phyloP scores from a whole-genome alignment of 2,329 filamentous ascomycete genomes.

The Sarocladium kiliense region DNA sequence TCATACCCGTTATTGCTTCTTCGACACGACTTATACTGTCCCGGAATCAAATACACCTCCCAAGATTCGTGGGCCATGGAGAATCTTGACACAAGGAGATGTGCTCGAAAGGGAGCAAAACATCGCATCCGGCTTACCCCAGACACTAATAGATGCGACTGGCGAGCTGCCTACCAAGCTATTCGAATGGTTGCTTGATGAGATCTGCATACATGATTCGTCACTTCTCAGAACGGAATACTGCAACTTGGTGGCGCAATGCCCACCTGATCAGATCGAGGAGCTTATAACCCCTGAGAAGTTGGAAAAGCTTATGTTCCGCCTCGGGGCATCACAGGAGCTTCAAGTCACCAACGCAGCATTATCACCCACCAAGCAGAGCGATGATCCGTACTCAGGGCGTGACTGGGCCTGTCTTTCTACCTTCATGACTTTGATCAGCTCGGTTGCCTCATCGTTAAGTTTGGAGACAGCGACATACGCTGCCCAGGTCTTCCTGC shows the following conservation, averaged over 20 bases:
- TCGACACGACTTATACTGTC: constrained; percentile 29
- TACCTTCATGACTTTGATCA: constrained; percentile 38
- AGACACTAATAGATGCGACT: constrained; percentile 36
- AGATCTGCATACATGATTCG: constrained; percentile 51
- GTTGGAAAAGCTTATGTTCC: constrained; percentile 49
- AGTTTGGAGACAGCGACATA: constrained; percentile 30
- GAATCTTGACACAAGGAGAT: constrained; percentile 40
- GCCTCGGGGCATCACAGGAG: constrained; percentile 51
- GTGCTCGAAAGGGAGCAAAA: constrained; percentile 46
- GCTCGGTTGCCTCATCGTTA: constrained; percentile 24
- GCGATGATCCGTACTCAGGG: constrained; percentile 24
- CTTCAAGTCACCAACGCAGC: constrained; percentile 25
- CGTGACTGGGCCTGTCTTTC: constrained; percentile 42
- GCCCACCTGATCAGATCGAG: constrained; percentile 33
- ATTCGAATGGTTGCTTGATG: constrained; percentile 60
- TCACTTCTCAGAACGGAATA: constrained; percentile 57
- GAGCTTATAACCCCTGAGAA: constrained; percentile 39
- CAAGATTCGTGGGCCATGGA: constrained; percentile 37
- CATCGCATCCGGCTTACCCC: constrained; percentile 58
- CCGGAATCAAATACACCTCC: constrained; percentile 21
- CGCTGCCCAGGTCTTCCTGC: constrained; percentile 43
- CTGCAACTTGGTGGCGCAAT: constrained; percentile 44
- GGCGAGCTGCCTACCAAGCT: constrained; percentile 55
- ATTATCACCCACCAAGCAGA: constrained; percentile 17
- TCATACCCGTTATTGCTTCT: constrained; percentile 43